phyloP scores from a whole-genome alignment of 2,329 filamentous ascomycete genomes.

The Talaromyces atroroseus region DNA sequence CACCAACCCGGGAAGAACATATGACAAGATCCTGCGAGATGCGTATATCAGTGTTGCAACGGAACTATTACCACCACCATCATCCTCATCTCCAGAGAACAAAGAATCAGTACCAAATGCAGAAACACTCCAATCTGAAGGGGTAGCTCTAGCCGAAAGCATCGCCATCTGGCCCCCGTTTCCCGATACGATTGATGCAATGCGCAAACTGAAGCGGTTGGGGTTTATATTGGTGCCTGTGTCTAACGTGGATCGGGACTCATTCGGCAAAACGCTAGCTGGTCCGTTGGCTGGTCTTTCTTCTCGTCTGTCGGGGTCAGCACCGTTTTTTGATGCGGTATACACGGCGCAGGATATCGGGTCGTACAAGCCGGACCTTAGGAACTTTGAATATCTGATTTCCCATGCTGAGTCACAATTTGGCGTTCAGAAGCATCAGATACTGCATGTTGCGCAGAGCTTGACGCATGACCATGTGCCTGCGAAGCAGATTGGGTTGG shows the following conservation, averaged over 20 bases:
- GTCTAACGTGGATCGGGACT: conserved; percentile 52
- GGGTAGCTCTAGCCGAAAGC: conserved; percentile 43
- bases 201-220: conserved; percentile 43
- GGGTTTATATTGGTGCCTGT: conserved; percentile 52
- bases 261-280: conserved; percentile 44
- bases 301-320: too few relatives aligned
- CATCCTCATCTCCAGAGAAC: too few relatives aligned
- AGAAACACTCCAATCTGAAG: conserved; percentile 28
- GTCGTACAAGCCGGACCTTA: conserved; percentile 3
- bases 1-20: conserved; percentile 52
- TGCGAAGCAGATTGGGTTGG: background rate
- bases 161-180: conserved; percentile 53
- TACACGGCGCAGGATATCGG: conserved; percentile 8
- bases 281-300: conserved; percentile 48
- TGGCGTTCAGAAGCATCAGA: conserved; percentile 5
- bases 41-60: conserved; percentile 33
- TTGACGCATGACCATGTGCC: conserved; percentile 5
- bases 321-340: background rate
- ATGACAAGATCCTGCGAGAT: conserved; percentile 54
- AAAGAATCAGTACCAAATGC: background rate
- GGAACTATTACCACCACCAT: conserved; percentile 18
- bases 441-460: conserved; percentile 4
- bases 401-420: background rate
- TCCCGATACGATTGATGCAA: conserved; percentile 50
- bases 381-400: conserved; percentile 7